Conservation (phyloP, 345 rosid species). For the Sapria himalayana region DNA sequence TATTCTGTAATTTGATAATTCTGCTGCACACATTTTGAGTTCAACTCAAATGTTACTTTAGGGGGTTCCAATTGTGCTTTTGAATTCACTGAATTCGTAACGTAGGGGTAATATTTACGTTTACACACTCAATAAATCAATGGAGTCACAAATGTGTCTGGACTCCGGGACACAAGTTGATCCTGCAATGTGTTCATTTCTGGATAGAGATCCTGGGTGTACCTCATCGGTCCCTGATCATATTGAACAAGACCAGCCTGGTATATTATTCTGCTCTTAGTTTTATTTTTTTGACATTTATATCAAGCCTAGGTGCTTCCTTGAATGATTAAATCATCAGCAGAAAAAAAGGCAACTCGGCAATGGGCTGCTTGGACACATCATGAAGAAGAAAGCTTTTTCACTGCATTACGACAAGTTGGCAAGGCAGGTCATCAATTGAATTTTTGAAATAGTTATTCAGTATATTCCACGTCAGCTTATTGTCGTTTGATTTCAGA, state of each 20-base stretch:
- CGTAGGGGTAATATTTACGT: no score
- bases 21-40: no score
- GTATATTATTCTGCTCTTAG: constrained; percentile 21
- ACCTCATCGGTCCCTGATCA: constrained; percentile 16
- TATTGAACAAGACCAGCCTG: constrained; percentile 27
- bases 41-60: no score
- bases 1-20: no score
- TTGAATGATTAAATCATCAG: constrained; percentile 3
- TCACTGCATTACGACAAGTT: constrained; percentile 92
- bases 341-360: constrained; percentile 72
- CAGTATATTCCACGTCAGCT: constrained; percentile 7
- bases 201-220: constrained; percentile 21
- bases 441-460: not conserved
- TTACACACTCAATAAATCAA: constrained; percentile 20
- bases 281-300: constrained; percentile 3
- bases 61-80: no score
- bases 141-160: constrained; percentile 16
- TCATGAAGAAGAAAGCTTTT: constrained; percentile 94
- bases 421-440: constrained; percentile 49
- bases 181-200: constrained; percentile 18
- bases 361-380: constrained; percentile 99
- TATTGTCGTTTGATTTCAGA: constrained; percentile 25
- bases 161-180: constrained; percentile 14
- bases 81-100: no score
- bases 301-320: constrained; percentile 2